Conservation (phyloP, 2,329 filamentous ascomycete genomes). For the Cladophialophora yegresii region DNA sequence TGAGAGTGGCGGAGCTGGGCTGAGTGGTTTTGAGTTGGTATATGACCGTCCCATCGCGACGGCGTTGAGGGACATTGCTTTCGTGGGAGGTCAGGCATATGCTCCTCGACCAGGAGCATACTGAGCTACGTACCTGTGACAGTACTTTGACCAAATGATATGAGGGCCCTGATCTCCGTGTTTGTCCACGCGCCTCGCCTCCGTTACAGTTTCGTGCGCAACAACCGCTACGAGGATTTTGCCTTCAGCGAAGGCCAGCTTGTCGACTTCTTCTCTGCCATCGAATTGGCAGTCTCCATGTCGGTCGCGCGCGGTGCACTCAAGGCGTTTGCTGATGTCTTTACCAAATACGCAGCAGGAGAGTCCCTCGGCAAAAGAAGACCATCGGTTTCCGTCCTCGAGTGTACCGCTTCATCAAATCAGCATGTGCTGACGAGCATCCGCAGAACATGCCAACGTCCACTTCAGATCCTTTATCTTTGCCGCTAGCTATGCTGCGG, state of each 20-base stretch:
- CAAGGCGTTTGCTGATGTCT: conserved; percentile 32
- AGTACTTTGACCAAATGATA: not conserved
- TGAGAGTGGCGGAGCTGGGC: conserved; percentile 59
- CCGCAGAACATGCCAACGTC: conserved; percentile 36
- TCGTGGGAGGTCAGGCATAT: not conserved
- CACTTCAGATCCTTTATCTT: conserved; percentile 23
- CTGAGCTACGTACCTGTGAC: not conserved
- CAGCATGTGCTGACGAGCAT: not conserved
- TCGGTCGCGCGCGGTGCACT: conserved; percentile 36
- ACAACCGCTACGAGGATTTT: conserved; percentile 40
- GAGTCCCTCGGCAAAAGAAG: not conserved
- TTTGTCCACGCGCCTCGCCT: conserved; percentile 41
- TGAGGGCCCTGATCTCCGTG: conserved; percentile 22
- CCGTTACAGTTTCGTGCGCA: conserved; percentile 39
- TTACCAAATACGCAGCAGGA: conserved; percentile 36
- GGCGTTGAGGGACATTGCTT: not conserved
- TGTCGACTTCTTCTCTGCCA: conserved; percentile 42
- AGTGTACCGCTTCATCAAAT: not conserved
- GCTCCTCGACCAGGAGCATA: not conserved
- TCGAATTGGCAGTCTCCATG: conserved; percentile 33
- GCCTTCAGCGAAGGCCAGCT: conserved; percentile 41
- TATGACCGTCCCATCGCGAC: conserved; percentile 1
- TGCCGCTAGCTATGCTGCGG: conserved; percentile 18
- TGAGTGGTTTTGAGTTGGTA: conserved; percentile 57
- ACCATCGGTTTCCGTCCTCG: not conserved